These are phyloP conservation scores for Monsonia emarginata DNA, from an alignment of 441 rosid genomes.

Conservation along the genomic window DNA sequence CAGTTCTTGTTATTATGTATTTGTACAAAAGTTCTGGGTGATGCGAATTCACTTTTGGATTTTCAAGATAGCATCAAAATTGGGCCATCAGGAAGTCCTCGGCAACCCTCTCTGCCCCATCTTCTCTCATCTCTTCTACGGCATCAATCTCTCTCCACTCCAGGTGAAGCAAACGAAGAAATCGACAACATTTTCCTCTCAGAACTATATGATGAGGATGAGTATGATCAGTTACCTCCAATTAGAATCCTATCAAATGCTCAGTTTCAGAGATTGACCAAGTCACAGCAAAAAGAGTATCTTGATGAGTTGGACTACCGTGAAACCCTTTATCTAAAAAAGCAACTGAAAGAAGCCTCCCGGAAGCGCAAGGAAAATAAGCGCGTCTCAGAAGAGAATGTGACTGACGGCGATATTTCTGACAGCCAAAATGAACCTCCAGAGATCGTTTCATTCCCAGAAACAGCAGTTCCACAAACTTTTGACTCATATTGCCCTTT, in stretches of 20 bases:
- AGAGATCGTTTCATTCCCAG: slow-evolving; percentile 55
- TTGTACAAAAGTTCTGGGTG: slow-evolving; percentile 67
- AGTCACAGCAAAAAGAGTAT: slow-evolving; percentile 60
- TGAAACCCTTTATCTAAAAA: slow-evolving; percentile 69
- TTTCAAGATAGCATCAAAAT: slow-evolving; percentile 54
- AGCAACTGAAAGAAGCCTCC: slow-evolving; percentile 66
- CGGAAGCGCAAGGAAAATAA: slow-evolving; percentile 36
- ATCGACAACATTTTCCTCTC: slow-evolving; percentile 38
- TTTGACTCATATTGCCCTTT: slow-evolving; percentile 60
- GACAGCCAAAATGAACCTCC: slow-evolving; percentile 28
- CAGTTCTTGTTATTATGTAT: slow-evolving; percentile 54
- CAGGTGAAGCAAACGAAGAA: slow-evolving; percentile 45
- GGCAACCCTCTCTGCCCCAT: slow-evolving; percentile 77
- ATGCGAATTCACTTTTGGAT: slow-evolving; percentile 49
- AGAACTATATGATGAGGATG: slow-evolving; percentile 56
- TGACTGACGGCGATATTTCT: slow-evolving; percentile 22
- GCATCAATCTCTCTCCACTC: slow-evolving; percentile 38
- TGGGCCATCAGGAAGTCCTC: slow-evolving; percentile 40
- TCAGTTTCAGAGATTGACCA: slow-evolving; percentile 58
- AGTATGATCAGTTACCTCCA: slow-evolving; percentile 76
- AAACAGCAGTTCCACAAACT: slow-evolving; percentile 68
- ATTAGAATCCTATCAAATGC: slow-evolving; percentile 67
- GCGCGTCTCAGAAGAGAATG: slow-evolving; percentile 29
- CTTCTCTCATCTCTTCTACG: slow-evolving; percentile 66
- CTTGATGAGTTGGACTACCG: slow-evolving; percentile 83